Conservation (phyloP, 2,329 filamentous ascomycete genomes). For the Ophiostoma angusticollis region DNA sequence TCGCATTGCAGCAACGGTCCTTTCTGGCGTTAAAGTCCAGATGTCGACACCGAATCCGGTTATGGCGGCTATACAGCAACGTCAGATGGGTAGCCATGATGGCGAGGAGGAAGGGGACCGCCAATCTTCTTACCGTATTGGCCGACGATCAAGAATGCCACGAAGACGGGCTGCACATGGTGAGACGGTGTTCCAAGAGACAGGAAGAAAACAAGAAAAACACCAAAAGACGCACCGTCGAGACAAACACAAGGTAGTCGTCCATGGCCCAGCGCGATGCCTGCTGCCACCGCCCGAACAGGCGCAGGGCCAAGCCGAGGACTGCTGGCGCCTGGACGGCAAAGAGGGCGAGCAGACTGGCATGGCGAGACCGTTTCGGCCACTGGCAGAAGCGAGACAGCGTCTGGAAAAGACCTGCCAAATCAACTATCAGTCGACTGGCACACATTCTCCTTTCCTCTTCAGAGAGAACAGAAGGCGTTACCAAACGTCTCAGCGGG, state of each 20-base stretch:
- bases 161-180: conserved; percentile 17
- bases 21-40: conserved; percentile 21
- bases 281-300: conserved; percentile 25
- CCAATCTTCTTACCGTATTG: conserved; percentile 18
- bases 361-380: conserved; percentile 20
- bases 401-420: background rate
- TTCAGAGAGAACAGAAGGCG: background rate
- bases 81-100: too few species aligned
- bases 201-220: background rate
- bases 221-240: conserved; percentile 18
- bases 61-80: conserved; percentile 14
- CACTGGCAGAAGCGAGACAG: conserved; percentile 17
- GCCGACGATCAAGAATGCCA: conserved; percentile 21
- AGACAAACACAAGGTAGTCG: conserved; percentile 27
- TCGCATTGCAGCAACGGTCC: conserved; percentile 21
- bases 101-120: too few species aligned
- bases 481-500: conserved; percentile 3
- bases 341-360: conserved; percentile 23
- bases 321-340: conserved; percentile 24
- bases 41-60: conserved; percentile 25
- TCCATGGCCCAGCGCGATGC: conserved; percentile 22
- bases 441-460: too few species aligned
- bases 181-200: background rate
- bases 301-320: conserved; percentile 22
- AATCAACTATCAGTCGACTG: background rate